A percentile compares a stretch with the other conserved stretches of the same genome.
Evolutionary conservation across 768 basidiomycete genomes (phyloP).

Genomic region (Trametopsis cervina): DNA sequence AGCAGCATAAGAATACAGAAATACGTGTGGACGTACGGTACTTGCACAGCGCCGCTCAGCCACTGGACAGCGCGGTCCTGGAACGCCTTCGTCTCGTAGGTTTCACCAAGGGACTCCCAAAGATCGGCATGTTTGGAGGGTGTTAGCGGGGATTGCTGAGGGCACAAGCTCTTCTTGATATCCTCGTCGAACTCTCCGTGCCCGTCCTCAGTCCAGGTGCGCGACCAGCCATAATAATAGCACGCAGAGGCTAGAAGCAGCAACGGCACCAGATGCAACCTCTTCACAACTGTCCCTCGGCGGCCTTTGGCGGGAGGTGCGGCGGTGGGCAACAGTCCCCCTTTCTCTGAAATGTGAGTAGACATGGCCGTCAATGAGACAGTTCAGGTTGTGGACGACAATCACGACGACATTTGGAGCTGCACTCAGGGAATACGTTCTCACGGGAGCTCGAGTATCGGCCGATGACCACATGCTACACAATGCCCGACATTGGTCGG

Average conservation of each 20-base stretch:
- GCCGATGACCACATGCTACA: too few species aligned
- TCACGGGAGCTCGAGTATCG: too few species aligned
- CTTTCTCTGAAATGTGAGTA: neutral
- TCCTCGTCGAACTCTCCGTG: neutral
- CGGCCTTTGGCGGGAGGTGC: neutral
- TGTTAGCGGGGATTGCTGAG: conserved; percentile 27
- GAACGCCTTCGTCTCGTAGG: conserved; percentile 30
- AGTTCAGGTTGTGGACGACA: too few species aligned
- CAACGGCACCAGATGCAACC: neutral
- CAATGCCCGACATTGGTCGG: too few species aligned
- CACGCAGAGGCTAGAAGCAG: neutral
- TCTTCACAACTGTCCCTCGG: neutral
- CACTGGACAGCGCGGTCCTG: conserved; percentile 19
- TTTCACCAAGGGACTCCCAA: conserved; percentile 26
- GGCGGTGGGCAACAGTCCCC: neutral
- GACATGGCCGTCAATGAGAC: too few species aligned
- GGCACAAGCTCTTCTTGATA: conserved; percentile 21
- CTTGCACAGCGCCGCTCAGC: conserved; percentile 19
- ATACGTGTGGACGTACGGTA: conserved; percentile 32
- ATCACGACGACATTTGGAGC: too few species aligned
- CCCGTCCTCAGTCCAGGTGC: neutral
- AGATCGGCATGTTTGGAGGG: conserved; percentile 29
- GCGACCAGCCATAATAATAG: neutral
- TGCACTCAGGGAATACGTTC: too few species aligned
- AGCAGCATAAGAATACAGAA: too few species aligned